Conservation (phyloP, 441 rosid species). For the Metrosideros polymorpha region DNA sequence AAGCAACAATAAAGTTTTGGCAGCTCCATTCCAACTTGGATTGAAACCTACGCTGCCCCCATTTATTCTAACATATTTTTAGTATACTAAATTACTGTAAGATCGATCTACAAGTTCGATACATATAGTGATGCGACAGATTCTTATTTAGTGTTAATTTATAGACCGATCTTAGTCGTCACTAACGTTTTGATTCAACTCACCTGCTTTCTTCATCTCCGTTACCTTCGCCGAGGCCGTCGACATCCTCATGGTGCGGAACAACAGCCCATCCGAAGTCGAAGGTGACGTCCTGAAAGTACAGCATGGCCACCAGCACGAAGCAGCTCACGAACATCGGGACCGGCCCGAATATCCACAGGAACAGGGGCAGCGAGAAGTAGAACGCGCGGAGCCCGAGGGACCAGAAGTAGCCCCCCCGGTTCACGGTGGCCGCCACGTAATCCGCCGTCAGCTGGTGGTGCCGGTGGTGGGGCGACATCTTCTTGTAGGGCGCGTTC, state of each 20-base stretch:
- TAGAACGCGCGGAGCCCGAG: background rate
- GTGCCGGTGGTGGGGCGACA: constrained; percentile 21
- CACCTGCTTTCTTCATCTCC: background rate
- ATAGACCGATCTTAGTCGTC: background rate
- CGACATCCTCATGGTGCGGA: constrained; percentile 3
- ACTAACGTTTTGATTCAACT: too few species aligned
- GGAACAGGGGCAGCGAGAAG: background rate
- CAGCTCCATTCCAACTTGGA: background rate
- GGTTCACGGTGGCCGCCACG: constrained; percentile 55
- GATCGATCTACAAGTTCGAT: background rate
- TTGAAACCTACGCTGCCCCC: background rate
- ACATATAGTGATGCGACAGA: background rate
- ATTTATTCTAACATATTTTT: background rate
- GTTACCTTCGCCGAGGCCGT: background rate
- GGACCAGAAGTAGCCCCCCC: background rate
- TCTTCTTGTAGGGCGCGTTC: constrained; percentile 69
- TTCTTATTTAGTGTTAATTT: background rate
- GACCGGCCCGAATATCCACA: constrained; percentile 1
- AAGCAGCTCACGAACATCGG: constrained; percentile 26
- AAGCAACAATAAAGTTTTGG: background rate
- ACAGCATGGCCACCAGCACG: constrained; percentile 47
- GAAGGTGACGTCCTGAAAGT: constrained; percentile 49
- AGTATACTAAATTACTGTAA: background rate
- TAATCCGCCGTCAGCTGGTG: constrained; percentile 40
- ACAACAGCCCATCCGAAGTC: constrained; percentile 24